These are phyloP conservation scores for Colletotrichum theobromicola DNA, from an alignment of 2,329 filamentous ascomycete species.

Conservation along the genomic window DNA sequence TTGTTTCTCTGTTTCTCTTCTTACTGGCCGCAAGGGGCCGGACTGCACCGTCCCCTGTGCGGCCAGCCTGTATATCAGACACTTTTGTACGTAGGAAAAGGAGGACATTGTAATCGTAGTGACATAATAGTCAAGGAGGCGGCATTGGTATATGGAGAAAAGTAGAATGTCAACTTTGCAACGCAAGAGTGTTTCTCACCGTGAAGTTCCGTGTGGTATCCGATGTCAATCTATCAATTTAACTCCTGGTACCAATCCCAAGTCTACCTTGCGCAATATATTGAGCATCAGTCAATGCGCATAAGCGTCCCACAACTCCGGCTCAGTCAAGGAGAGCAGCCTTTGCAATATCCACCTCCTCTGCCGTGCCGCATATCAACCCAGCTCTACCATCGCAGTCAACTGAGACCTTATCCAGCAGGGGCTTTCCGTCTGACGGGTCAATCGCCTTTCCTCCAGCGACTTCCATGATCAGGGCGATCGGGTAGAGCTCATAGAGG, in stretches of 20 bases:
- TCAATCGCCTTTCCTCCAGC: constrained; percentile 63
- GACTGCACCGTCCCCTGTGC: not conserved
- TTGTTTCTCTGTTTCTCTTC: not conserved
- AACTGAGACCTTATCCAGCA: constrained; percentile 43
- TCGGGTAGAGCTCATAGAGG: constrained; percentile 63
- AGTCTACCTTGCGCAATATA: not conserved
- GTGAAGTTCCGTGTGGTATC: not conserved
- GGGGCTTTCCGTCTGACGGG: constrained; percentile 42
- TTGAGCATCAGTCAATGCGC: not conserved
- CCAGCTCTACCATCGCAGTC: constrained; percentile 56
- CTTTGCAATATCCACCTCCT: constrained; percentile 49
- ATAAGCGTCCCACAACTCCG: not conserved
- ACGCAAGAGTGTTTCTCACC: not conserved
- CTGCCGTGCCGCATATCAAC: constrained; percentile 53
- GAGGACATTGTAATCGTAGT: not conserved
- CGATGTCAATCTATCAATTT: not conserved
- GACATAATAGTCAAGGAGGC: not conserved
- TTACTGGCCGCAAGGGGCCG: not conserved
- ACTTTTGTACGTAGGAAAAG: not conserved
- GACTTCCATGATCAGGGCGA: constrained; percentile 66
- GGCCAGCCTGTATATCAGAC: not conserved
- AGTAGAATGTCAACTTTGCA: not conserved
- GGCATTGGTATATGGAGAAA: not conserved
- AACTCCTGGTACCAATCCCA: not conserved
- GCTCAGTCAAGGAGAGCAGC: constrained; percentile 21